A percentile compares a stretch with the other conserved stretches of the same genome.
Evolutionary conservation across 2,329 filamentous ascomycete genomes (phyloP).

Genomic region (Ploettnerulaceae sp.): DNA sequence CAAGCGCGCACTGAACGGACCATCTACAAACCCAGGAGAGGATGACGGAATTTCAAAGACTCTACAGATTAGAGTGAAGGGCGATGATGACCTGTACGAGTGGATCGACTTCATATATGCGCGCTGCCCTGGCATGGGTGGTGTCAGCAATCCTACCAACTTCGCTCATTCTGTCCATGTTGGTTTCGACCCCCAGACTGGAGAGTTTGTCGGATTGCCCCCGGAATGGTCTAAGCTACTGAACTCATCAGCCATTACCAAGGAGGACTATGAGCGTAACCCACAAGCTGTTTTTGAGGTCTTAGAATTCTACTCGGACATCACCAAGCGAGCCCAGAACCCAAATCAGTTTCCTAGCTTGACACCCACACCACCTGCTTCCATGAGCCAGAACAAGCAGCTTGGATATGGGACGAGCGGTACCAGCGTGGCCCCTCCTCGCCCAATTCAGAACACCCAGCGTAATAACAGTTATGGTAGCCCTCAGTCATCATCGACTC

Average conservation of each 20-base stretch:
- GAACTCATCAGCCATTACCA: conserved; percentile 94
- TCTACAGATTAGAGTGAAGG: conserved; percentile 88
- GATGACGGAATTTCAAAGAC: conserved; percentile 73
- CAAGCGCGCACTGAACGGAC: conserved; percentile 65
- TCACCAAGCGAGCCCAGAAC: conserved; percentile 70
- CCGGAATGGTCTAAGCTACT: conserved; percentile 96
- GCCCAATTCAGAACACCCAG: conserved; percentile 52
- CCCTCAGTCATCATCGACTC: conserved; percentile 19
- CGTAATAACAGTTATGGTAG: conserved; percentile 40
- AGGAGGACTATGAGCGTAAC: conserved; percentile 97
- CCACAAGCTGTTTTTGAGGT: conserved; percentile 81
- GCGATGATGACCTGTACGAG: conserved; percentile 93
- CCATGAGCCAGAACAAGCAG: conserved; percentile 55
- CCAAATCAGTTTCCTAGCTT: conserved; percentile 63
- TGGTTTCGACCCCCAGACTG: conserved; percentile 91
- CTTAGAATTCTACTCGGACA: conserved; percentile 79
- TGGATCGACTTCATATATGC: conserved; percentile 99
- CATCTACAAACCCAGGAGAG: conserved; percentile 67
- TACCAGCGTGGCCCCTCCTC: conserved; percentile 60
- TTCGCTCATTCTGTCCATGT: conserved; percentile 97
- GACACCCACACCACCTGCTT: conserved; percentile 58
- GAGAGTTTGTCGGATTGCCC: conserved; percentile 89
- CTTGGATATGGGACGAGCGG: conserved; percentile 51
- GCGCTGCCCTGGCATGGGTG: conserved; percentile 93
- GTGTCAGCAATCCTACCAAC: conserved; percentile 97